Evolutionary conservation across 2,329 filamentous ascomycete genomes (phyloP).

Genomic region (Xylariomycetidae sp.): DNA sequence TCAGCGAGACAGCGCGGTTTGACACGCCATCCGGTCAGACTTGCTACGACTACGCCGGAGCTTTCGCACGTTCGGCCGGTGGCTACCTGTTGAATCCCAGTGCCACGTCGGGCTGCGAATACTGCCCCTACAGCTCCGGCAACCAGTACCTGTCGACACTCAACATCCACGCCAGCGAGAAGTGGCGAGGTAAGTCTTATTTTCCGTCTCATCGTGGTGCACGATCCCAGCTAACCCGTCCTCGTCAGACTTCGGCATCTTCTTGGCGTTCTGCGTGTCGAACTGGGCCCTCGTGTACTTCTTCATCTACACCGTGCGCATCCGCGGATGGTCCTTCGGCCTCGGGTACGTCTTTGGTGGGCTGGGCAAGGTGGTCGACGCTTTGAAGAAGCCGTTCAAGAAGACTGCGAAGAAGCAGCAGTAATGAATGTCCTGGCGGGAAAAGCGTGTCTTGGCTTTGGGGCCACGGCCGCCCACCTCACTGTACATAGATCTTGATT

Average conservation of each 20-base stretch:
- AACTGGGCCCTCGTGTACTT: constrained; percentile 72
- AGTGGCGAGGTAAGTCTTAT: constrained; percentile 52
- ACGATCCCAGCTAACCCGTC: neutral
- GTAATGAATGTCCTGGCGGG: neutral
- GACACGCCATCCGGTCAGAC: constrained; percentile 58
- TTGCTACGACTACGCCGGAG: constrained; percentile 57
- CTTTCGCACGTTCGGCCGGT: constrained; percentile 44
- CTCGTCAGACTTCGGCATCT: constrained; percentile 56
- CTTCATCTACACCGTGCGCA: constrained; percentile 68
- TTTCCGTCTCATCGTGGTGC: too few species aligned
- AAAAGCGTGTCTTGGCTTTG: too few species aligned
- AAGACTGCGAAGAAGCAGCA: constrained; percentile 5
- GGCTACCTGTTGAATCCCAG: constrained; percentile 61
- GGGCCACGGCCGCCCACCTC: too few species aligned
- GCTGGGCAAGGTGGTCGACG: constrained; percentile 19
- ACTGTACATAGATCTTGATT: too few species aligned
- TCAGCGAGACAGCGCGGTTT: constrained; percentile 37
- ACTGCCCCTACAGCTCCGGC: constrained; percentile 55
- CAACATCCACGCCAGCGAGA: constrained; percentile 46
- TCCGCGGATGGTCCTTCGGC: constrained; percentile 66
- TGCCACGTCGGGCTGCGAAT: constrained; percentile 56
- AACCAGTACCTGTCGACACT: constrained; percentile 58
- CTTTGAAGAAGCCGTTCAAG: constrained; percentile 27
- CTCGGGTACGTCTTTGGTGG: constrained; percentile 48
- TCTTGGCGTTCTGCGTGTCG: constrained; percentile 62